Evolutionary conservation across 306 rosid genomes (phyloP).

Genomic region (Vicia villosa): DNA sequence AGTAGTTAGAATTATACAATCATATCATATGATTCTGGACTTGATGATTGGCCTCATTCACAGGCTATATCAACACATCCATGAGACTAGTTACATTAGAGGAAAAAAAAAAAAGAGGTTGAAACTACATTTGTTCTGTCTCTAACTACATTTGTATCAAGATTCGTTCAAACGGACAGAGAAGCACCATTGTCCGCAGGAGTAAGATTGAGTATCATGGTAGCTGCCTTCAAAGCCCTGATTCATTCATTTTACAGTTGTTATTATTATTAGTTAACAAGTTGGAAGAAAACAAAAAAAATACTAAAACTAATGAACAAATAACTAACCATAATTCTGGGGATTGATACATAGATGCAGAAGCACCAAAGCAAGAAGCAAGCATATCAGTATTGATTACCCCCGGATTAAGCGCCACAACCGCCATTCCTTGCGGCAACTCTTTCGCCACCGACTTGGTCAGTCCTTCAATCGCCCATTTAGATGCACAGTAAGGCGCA

Average conservation of each 20-base stretch:
- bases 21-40: no score
- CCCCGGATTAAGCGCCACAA: slow-evolving; percentile 84
- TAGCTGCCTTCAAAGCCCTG: slow-evolving; percentile 86
- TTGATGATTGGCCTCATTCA: neutral
- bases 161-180: slow-evolving; percentile 65
- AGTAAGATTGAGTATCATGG: slow-evolving; percentile 81
- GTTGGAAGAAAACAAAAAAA: neutral
- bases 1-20: no score
- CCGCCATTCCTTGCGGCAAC: slow-evolving; percentile 75
- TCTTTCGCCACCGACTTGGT: slow-evolving; percentile 82
- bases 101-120: neutral
- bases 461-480: slow-evolving; percentile 93
- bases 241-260: neutral
- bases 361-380: slow-evolving; percentile 76
- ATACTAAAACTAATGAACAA: neutral
- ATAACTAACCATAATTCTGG: slow-evolving; percentile 67
- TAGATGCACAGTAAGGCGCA: slow-evolving; percentile 93
- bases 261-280: neutral
- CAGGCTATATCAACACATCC: no score
- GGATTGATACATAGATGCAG: slow-evolving; percentile 64
- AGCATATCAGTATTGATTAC: slow-evolving; percentile 90
- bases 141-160: no score
- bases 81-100: no score
- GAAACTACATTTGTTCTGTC: neutral
- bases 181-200: slow-evolving; percentile 91